Conservation (phyloP, 2,329 filamentous ascomycete genomes). For the Fusarium nisikadoi region DNA sequence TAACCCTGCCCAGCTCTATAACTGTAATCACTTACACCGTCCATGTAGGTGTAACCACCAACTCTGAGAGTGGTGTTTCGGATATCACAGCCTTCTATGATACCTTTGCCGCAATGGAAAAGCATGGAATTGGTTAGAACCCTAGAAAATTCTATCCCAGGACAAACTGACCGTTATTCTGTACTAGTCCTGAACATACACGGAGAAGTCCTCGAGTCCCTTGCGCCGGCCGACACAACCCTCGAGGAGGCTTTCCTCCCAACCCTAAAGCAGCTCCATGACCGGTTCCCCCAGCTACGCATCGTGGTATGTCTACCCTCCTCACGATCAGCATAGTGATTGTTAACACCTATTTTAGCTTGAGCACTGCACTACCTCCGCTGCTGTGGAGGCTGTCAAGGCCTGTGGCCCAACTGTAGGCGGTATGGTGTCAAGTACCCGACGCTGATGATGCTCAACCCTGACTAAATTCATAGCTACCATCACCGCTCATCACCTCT, state of each 20-base stretch:
- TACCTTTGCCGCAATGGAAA: constrained; percentile 90
- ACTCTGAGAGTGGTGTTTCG: constrained; percentile 75
- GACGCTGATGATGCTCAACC: background rate
- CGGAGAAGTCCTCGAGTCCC: constrained; percentile 75
- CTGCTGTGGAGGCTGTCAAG: constrained; percentile 81
- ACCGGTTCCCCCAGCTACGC: constrained; percentile 76
- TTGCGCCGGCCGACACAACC: constrained; percentile 59
- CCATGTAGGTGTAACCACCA: constrained; percentile 67
- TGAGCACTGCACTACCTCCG: constrained; percentile 89
- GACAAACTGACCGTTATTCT: background rate
- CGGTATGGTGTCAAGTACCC: constrained; percentile 47
- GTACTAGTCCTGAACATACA: constrained; percentile 85
- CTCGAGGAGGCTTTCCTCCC: constrained; percentile 76
- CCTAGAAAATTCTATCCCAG: background rate
- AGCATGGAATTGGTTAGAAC: constrained; percentile 67
- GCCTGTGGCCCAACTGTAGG: constrained; percentile 81
- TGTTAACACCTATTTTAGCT: constrained; percentile 51
- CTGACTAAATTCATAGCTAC: constrained; percentile 61
- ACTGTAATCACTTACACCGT: constrained; percentile 22
- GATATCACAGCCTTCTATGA: constrained; percentile 77
- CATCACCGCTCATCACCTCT: constrained; percentile 89
- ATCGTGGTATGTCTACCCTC: constrained; percentile 58
- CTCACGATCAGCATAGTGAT: background rate
- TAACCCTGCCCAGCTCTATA: background rate
- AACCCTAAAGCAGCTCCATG: constrained; percentile 77